These are phyloP conservation scores for Mikania micrantha DNA, from an alignment of 129 eudicot species.

Conservation along the genomic window DNA sequence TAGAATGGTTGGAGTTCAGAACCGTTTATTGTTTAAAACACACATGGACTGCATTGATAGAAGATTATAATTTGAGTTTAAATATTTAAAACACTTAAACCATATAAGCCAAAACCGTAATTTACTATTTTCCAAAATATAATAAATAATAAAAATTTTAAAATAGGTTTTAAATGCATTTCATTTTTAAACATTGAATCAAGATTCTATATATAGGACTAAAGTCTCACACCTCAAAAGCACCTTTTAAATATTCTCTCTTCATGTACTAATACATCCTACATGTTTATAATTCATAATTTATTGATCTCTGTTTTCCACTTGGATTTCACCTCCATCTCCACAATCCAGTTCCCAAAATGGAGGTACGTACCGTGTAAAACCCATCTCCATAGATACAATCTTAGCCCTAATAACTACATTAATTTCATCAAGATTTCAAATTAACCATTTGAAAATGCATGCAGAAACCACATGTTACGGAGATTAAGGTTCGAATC, in stretches of 20 bases:
- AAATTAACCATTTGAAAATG: slow-evolving; percentile 10
- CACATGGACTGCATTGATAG: too few relatives aligned
- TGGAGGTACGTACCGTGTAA: slow-evolving; percentile 65
- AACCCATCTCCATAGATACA: not conserved
- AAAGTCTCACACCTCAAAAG: slow-evolving; percentile 50
- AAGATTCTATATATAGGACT: slow-evolving; percentile 37
- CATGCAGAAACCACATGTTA: slow-evolving; percentile 70
- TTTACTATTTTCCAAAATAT: not conserved
- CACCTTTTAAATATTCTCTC: slow-evolving; percentile 64
- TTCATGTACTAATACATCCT: slow-evolving; percentile 37
- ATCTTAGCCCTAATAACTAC: slow-evolving; percentile 4
- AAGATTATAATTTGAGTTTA: too few relatives aligned
- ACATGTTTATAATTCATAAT: slow-evolving; percentile 47
- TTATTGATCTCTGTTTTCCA: slow-evolving; percentile 37
- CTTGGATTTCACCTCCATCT: slow-evolving; percentile 3
- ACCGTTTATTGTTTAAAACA: too few relatives aligned
- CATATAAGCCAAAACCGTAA: too few relatives aligned
- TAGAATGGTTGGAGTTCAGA: too few relatives aligned
- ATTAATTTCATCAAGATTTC: not conserved
- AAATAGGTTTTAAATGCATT: slow-evolving; percentile 11
- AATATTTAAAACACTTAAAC: too few relatives aligned
- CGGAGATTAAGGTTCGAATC: slow-evolving; percentile 76
- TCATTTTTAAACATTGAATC: not conserved
- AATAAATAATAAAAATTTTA: not conserved
- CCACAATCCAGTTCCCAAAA: slow-evolving; percentile 40